Percentiles rank a stretch among this genome's conserved stretches.
Conservation (phyloP, 208 protist species). For the Wallacemonas rigidus region DNA sequence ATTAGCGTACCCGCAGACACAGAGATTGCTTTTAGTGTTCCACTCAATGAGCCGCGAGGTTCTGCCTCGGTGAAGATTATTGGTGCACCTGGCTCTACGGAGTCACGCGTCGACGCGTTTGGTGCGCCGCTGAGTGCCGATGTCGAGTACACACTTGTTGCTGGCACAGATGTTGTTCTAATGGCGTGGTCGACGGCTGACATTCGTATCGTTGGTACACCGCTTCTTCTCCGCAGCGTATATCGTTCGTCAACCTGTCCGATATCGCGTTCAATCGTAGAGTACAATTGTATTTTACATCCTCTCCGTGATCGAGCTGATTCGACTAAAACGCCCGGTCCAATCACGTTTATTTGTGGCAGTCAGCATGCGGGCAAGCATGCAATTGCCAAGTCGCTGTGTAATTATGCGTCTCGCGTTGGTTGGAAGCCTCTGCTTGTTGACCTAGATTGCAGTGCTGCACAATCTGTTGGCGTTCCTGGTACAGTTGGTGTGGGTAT, state of each 20-base stretch:
- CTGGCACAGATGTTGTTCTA: slow-evolving; percentile 44
- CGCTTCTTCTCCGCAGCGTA: slow-evolving; percentile 58
- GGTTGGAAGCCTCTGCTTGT: slow-evolving; percentile 79
- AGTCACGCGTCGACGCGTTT: slow-evolving; percentile 73
- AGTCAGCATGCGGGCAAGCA: slow-evolving; percentile 45
- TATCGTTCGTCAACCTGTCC: slow-evolving; percentile 47
- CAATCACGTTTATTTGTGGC: slow-evolving; percentile 76
- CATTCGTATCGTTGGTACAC: slow-evolving; percentile 65
- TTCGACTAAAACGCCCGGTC: slow-evolving; percentile 41
- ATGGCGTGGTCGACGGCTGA: slow-evolving; percentile 69
- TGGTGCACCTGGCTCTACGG: slow-evolving; percentile 31
- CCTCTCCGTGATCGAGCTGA: slow-evolving; percentile 46
- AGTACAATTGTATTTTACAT: slow-evolving; percentile 83
- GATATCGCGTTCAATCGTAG: slow-evolving; percentile 64
- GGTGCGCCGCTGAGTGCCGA: slow-evolving; percentile 65
- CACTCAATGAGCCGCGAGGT: slow-evolving; percentile 46
- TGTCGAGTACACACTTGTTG: slow-evolving; percentile 70
- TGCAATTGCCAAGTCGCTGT: slow-evolving; percentile 54
- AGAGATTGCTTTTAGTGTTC: slow-evolving; percentile 65
- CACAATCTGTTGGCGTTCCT: slow-evolving; percentile 61
- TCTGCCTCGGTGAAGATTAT: slow-evolving; percentile 54
- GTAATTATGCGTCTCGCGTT: slow-evolving; percentile 74
- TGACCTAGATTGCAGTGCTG: slow-evolving; percentile 63
- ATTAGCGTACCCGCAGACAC: slow-evolving; percentile 38
- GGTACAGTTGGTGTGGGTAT: slow-evolving; percentile 65